These are phyloP conservation scores for Rhodotorula diobovata DNA, from an alignment of 768 basidiomycete genomes.

Conservation along the genomic window DNA sequence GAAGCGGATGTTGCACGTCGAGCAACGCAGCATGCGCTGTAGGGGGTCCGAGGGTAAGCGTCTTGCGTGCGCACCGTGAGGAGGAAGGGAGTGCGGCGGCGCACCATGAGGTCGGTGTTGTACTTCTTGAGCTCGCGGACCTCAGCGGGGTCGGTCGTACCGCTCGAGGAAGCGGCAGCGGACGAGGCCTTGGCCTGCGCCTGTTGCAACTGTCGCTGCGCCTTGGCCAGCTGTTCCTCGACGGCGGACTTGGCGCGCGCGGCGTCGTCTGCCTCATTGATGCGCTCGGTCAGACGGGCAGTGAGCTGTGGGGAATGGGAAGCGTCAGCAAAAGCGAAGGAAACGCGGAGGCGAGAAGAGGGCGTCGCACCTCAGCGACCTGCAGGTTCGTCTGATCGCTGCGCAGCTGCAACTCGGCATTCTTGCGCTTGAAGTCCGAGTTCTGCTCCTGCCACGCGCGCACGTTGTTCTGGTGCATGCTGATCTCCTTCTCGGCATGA, in stretches of 20 bases:
- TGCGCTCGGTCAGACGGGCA: slow-evolving; percentile 42
- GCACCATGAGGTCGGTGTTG: slow-evolving; percentile 43
- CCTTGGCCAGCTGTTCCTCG: slow-evolving; percentile 46
- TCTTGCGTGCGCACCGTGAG: neutral
- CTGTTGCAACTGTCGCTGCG: slow-evolving; percentile 46
- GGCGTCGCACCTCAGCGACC: slow-evolving; percentile 42
- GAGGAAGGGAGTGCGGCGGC: slow-evolving; percentile 19
- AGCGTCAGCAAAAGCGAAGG: neutral
- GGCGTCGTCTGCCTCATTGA: slow-evolving; percentile 44
- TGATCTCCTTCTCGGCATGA: slow-evolving; percentile 47
- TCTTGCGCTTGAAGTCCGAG: slow-evolving; percentile 42
- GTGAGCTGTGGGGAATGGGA: slow-evolving; percentile 38
- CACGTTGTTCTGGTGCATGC: slow-evolving; percentile 44
- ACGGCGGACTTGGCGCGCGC: slow-evolving; percentile 39
- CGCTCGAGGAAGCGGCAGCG: slow-evolving; percentile 34
- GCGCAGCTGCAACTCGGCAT: slow-evolving; percentile 41
- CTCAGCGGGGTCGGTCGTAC: slow-evolving; percentile 44
- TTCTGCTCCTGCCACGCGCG: slow-evolving; percentile 43
- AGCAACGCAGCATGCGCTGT: slow-evolving; percentile 79
- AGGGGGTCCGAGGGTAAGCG: no score
- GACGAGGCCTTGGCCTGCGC: slow-evolving; percentile 40
- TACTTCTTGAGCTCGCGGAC: slow-evolving; percentile 38
- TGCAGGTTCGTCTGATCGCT: slow-evolving; percentile 40
- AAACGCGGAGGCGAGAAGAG: neutral
- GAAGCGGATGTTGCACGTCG: slow-evolving; percentile 62